These are phyloP conservation scores for Erythrobasidium yunnanense DNA, from an alignment of 768 basidiomycete genomes.

Conservation along the genomic window DNA sequence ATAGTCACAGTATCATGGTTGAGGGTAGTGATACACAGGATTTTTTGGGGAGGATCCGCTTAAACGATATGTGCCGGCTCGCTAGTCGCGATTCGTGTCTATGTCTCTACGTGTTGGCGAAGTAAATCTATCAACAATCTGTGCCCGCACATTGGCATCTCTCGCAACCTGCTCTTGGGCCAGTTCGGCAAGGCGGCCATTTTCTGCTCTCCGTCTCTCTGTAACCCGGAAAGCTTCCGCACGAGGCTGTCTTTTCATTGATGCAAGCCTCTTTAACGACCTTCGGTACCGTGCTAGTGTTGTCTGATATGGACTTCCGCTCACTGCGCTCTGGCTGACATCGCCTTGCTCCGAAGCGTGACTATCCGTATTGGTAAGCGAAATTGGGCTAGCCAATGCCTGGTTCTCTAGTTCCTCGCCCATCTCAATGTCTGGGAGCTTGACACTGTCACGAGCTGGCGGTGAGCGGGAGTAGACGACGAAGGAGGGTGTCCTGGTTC, in stretches of 20 bases:
- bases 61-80: too few relatives aligned
- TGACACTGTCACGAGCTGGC: too few relatives aligned
- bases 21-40: too few relatives aligned
- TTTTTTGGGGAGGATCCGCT: too few relatives aligned
- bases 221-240: not conserved
- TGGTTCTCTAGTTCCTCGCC: not conserved
- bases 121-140: not conserved
- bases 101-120: too few relatives aligned
- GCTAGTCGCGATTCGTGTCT: too few relatives aligned
- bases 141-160: not conserved
- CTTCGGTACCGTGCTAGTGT: not conserved
- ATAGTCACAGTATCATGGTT: too few relatives aligned
- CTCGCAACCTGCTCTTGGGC: not conserved
- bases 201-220: not conserved
- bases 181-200: not conserved
- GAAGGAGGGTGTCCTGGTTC: not conserved
- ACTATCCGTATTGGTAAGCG: not conserved
- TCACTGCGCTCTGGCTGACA: too few relatives aligned
- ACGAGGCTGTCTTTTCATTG: not conserved
- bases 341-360: too few relatives aligned
- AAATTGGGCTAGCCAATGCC: not conserved
- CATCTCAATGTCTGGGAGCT: not conserved
- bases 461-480: not conserved
- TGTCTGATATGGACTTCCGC: not conserved
- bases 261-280: not conserved